These are phyloP conservation scores for Mortierella sp. DNA, from an alignment of 371 early-diverging fungal genomes.

Conservation along the genomic window DNA sequence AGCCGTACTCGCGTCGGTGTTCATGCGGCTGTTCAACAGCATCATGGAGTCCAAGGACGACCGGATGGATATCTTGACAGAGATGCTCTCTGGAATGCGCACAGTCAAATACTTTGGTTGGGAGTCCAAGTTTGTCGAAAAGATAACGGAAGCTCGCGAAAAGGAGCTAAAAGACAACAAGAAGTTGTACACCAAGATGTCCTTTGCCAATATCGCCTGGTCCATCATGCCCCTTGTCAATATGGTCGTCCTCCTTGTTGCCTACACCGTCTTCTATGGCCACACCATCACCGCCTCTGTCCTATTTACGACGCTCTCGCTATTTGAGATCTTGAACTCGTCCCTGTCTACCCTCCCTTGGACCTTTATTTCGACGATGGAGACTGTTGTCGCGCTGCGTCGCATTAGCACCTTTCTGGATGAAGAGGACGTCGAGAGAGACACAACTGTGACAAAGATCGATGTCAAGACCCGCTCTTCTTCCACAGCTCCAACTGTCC, in stretches of 20 bases:
- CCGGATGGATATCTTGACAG: conserved; percentile 74
- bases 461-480: conserved; percentile 19
- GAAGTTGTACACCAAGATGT: conserved; percentile 49
- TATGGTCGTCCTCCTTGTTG: conserved; percentile 67
- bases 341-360: conserved; percentile 82
- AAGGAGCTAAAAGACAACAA: conserved; percentile 64
- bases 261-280: conserved; percentile 65
- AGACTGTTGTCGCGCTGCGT: conserved; percentile 76
- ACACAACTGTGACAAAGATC: conserved; percentile 37
- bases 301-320: conserved; percentile 73
- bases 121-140: conserved; percentile 77
- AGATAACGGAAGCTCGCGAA: conserved; percentile 64
- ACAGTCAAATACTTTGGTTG: conserved; percentile 89
- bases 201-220: conserved; percentile 51
- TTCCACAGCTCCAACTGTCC: neutral
- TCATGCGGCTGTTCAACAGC: conserved; percentile 63
- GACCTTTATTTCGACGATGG: conserved; percentile 71
- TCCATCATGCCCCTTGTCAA: conserved; percentile 66
- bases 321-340: conserved; percentile 73
- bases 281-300: conserved; percentile 70
- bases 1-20: conserved; percentile 62
- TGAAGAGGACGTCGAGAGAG: conserved; percentile 75
- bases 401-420: conserved; percentile 77
- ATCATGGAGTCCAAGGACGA: conserved; percentile 75
- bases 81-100: conserved; percentile 79